Conservation (phyloP, 2,329 filamentous ascomycete species). For the Bipolaris bicolor region DNA sequence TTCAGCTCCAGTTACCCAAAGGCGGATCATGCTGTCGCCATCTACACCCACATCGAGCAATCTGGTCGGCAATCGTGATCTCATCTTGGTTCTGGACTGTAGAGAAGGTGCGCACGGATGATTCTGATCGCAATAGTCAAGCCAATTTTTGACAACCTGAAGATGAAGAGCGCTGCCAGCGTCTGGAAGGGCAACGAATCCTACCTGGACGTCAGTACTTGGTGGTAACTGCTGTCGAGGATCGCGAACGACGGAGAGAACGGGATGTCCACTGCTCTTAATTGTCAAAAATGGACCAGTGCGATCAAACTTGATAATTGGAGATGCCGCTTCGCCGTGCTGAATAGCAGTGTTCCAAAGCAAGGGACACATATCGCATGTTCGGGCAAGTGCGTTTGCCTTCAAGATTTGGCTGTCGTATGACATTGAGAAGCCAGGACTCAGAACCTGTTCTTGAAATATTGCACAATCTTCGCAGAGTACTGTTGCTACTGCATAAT, state of each 20-base stretch:
- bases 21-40: background rate
- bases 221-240: background rate
- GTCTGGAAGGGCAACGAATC: conserved; percentile 15
- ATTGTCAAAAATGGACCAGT: conserved; percentile 1
- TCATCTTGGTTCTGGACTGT: background rate
- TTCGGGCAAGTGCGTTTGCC: background rate
- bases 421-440: background rate
- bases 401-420: background rate
- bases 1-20: conserved; percentile 3
- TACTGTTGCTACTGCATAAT: background rate
- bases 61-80: conserved; percentile 10
- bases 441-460: background rate
- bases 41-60: conserved; percentile 17
- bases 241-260: conserved; percentile 7
- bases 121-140: conserved; percentile 18
- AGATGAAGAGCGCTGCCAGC: conserved; percentile 12
- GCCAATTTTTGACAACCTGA: conserved; percentile 15
- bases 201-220: conserved; percentile 11
- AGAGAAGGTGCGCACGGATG: conserved; percentile 5
- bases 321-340: background rate
- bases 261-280: background rate
- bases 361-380: background rate
- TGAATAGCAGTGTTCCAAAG: background rate
- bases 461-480: background rate
- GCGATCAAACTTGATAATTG: conserved; percentile 1